Percentiles rank a stretch among this genome's conserved stretches.
phyloP scores from a whole-genome alignment of 1,139 yeast genomes.

The Debaryomyces coudertii region DNA sequence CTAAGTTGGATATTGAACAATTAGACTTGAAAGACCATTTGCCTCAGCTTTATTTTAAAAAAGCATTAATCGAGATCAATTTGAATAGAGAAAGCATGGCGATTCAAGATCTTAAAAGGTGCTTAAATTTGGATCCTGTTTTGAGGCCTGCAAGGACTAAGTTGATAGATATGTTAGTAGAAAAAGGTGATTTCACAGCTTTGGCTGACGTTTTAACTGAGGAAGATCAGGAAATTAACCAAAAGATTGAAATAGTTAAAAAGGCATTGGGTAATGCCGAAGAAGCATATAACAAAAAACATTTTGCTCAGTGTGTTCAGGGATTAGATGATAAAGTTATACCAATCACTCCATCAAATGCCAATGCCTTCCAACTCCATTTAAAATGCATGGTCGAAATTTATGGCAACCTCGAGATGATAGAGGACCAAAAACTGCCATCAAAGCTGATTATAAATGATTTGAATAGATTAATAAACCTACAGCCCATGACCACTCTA shows the following conservation, averaged over 20 bases:
- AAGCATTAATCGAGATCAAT: conserved; percentile 56
- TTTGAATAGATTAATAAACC: conserved; percentile 30
- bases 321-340: conserved; percentile 27
- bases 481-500: conserved; percentile 37
- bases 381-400: conserved; percentile 22
- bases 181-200: conserved; percentile 45
- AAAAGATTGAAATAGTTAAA: conserved; percentile 23
- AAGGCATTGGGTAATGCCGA: conserved; percentile 23
- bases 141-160: conserved; percentile 48
- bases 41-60: conserved; percentile 52
- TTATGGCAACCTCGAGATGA: conserved; percentile 17
- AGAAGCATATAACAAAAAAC: conserved; percentile 15
- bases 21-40: conserved; percentile 14
- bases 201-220: conserved; percentile 19
- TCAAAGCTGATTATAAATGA: conserved; percentile 28
- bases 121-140: conserved; percentile 43
- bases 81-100: conserved; percentile 52
- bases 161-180: conserved; percentile 46
- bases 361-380: conserved; percentile 26
- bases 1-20: conserved; percentile 9
- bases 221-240: conserved; percentile 19
- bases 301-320: conserved; percentile 24
- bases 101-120: conserved; percentile 46
- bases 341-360: conserved; percentile 27
- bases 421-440: conserved; percentile 16